phyloP scores from a whole-genome alignment of 2,329 filamentous ascomycete genomes.

The Ophiostoma sp. region DNA sequence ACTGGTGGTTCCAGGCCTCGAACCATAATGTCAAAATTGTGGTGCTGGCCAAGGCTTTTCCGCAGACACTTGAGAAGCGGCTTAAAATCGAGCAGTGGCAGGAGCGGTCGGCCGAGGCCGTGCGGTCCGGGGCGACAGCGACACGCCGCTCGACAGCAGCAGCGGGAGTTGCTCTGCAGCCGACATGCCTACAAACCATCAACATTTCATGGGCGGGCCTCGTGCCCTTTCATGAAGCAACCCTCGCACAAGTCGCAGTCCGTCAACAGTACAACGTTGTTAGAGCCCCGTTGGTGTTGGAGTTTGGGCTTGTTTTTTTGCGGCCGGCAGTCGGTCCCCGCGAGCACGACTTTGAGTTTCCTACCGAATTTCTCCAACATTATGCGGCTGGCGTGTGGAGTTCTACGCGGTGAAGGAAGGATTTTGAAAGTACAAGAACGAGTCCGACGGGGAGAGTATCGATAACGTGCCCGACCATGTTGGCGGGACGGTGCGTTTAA shows the following conservation, averaged over 20 bases:
- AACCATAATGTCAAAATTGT: slow-evolving; percentile 10
- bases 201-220: neutral
- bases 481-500: neutral
- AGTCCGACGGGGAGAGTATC: neutral
- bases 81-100: slow-evolving; percentile 5
- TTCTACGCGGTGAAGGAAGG: neutral
- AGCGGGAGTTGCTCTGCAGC: neutral
- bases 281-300: slow-evolving; percentile 3
- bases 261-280: neutral
- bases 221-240: neutral
- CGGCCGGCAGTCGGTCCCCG: slow-evolving; percentile 7
- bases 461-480: neutral
- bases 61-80: neutral
- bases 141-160: slow-evolving; percentile 10
- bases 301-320: neutral
- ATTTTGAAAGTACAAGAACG: neutral
- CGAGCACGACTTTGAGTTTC: slow-evolving; percentile 1
- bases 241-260: neutral
- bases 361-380: neutral
- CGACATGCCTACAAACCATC: neutral
- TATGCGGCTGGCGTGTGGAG: neutral
- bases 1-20: neutral
- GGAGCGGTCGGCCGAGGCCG: neutral
- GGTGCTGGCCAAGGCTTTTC: slow-evolving; percentile 9
- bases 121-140: neutral